These are phyloP conservation scores for Trametes elegans DNA, from an alignment of 768 basidiomycete species.

Conservation along the genomic window DNA sequence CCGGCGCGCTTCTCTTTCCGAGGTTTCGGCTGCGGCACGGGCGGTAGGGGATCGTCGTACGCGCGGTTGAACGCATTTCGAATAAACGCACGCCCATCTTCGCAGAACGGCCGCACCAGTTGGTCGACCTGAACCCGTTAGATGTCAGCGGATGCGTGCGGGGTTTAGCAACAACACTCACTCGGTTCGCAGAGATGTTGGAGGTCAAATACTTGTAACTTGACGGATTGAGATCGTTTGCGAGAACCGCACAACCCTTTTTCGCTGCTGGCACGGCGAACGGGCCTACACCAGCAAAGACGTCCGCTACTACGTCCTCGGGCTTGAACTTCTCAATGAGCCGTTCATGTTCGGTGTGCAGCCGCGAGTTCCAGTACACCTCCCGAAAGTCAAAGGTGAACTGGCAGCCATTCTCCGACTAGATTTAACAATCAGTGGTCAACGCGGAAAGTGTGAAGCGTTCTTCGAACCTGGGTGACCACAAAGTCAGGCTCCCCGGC, in stretches of 20 bases:
- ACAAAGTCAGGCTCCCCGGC: conserved; percentile 87
- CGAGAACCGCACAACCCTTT: conserved; percentile 86
- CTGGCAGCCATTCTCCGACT: conserved; percentile 83
- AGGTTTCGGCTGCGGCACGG: conserved; percentile 14
- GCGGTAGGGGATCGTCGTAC: conserved; percentile 61
- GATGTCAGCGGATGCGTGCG: background rate
- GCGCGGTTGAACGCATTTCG: conserved; percentile 49
- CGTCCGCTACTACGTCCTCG: conserved; percentile 84
- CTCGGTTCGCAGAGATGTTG: conserved; percentile 79
- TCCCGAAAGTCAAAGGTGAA: conserved; percentile 94
- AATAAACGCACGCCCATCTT: conserved; percentile 90
- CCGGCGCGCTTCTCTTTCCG: conserved; percentile 40
- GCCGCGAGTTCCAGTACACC: conserved; percentile 98
- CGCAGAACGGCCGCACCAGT: conserved; percentile 68
- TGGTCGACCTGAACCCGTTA: conserved; percentile 58
- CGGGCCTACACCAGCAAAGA: conserved; percentile 96
- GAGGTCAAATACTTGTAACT: conserved; percentile 72
- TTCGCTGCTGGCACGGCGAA: conserved; percentile 93
- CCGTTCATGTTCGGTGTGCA: conserved; percentile 89
- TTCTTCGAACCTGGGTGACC: conserved; percentile 75
- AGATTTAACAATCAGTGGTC: background rate
- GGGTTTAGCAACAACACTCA: conserved; percentile 33
- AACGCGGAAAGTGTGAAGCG: background rate
- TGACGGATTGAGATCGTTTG: conserved; percentile 92
- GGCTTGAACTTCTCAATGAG: conserved; percentile 72